These are phyloP conservation scores for Cercospora beticola DNA, from an alignment of 2,329 filamentous ascomycete species.

Conservation along the genomic window DNA sequence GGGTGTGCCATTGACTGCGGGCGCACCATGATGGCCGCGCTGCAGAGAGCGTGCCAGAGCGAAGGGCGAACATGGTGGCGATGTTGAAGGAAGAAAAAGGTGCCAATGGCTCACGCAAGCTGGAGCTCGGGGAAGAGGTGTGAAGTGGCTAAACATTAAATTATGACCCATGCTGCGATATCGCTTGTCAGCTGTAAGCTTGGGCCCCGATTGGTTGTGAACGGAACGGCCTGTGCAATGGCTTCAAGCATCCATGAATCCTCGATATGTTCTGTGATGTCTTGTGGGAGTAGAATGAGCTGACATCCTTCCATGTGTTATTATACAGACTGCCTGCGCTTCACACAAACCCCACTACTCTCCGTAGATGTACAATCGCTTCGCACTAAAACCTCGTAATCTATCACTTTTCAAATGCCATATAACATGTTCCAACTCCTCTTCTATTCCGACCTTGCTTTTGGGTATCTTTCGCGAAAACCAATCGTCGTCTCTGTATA, in stretches of 20 bases:
- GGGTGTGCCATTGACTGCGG: conserved; percentile 25
- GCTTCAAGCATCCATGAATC: not conserved
- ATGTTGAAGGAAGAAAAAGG: not conserved
- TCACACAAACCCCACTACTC: not conserved
- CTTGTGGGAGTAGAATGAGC: not conserved
- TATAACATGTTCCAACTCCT: not conserved
- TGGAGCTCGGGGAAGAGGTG: not conserved
- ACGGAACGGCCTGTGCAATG: not conserved
- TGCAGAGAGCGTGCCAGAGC: conserved; percentile 13
- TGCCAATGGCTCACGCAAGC: not conserved
- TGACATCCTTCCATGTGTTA: not conserved
- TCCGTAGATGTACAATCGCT: not conserved
- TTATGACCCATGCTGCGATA: conserved; percentile 1
- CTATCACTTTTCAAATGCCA: not conserved
- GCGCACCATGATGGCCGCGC: conserved; percentile 29
- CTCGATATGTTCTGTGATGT: not conserved
- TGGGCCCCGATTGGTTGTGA: not conserved
- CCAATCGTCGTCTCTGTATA: conserved; percentile 5
- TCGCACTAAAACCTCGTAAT: not conserved
- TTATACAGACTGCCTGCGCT: not conserved
- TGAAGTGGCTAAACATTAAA: conserved; percentile 3
- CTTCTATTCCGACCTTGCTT: not conserved
- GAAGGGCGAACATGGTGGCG: conserved; percentile 21
- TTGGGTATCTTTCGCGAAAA: conserved; percentile 12
- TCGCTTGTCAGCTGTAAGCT: not conserved